Conservation (phyloP, 179 eudicot genomes). For the Spergularia azorica region DNA sequence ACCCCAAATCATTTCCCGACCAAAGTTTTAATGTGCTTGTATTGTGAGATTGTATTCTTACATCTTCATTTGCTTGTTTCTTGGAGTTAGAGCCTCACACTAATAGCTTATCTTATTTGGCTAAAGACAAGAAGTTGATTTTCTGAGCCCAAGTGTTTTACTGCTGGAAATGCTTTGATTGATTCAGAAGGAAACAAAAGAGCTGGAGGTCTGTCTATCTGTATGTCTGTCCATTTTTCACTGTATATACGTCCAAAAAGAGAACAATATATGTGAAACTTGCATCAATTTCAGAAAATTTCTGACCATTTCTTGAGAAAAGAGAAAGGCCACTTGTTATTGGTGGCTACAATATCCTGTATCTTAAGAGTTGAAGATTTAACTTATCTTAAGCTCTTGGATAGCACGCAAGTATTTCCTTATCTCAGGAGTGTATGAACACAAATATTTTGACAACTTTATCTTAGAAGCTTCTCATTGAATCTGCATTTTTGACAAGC, state of each 20-base stretch:
- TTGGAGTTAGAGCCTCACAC: constrained; percentile 17
- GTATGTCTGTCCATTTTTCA: constrained; percentile 30
- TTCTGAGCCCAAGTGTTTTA: constrained; percentile 4
- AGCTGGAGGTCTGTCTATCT: constrained; percentile 24
- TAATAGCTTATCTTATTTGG: constrained; percentile 15
- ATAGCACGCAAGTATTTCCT: constrained; percentile 30
- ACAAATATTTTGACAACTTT: background rate
- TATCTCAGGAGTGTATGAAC: background rate
- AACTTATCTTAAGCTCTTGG: constrained; percentile 35
- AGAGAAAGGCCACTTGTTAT: constrained; percentile 57
- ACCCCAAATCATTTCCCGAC: too few relatives aligned
- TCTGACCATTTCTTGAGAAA: constrained; percentile 41
- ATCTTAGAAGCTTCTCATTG: background rate
- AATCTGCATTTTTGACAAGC: background rate
- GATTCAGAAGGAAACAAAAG: background rate
- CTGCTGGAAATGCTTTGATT: background rate
- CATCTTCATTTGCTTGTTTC: background rate
- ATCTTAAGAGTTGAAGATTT: constrained; percentile 26
- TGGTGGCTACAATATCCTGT: constrained; percentile 54
- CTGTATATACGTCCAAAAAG: constrained; percentile 23
- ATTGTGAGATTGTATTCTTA: background rate
- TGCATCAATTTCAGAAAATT: constrained; percentile 22
- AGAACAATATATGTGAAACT: constrained; percentile 25
- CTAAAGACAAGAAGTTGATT: constrained; percentile 29
- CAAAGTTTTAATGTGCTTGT: too few relatives aligned